phyloP scores from a whole-genome alignment of 1,139 yeast species.

The Geotrichum klebahnii region DNA sequence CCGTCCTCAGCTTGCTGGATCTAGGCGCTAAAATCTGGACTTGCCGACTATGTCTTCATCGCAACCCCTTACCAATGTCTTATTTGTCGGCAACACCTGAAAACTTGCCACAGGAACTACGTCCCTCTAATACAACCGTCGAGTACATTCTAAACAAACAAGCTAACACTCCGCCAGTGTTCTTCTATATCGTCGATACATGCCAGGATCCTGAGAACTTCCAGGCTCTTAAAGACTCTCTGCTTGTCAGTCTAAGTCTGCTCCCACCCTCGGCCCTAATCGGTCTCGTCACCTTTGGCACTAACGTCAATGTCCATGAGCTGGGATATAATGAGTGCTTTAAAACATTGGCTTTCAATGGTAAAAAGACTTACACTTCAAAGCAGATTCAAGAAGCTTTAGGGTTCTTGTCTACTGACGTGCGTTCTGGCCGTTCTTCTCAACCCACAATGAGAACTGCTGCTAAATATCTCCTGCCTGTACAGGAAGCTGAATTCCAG shows the following conservation, averaged over 20 bases:
- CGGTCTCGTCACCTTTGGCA: constrained; percentile 59
- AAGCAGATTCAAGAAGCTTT: constrained; percentile 52
- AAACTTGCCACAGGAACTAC: constrained; percentile 34
- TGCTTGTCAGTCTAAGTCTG: constrained; percentile 51
- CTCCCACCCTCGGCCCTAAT: constrained; percentile 51
- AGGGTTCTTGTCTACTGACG: constrained; percentile 49
- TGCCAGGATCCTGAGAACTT: constrained; percentile 50
- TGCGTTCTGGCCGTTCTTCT: constrained; percentile 28
- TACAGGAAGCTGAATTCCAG: constrained; percentile 52
- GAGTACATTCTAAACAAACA: constrained; percentile 55
- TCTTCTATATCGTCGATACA: constrained; percentile 64
- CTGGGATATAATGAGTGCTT: constrained; percentile 41
- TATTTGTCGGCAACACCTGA: constrained; percentile 29
- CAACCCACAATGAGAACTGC: constrained; percentile 25
- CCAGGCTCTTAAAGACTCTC: constrained; percentile 56
- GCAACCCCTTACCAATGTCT: constrained; percentile 49
- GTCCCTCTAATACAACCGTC: constrained; percentile 50
- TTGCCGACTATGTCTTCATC: constrained; percentile 58
- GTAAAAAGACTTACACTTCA: constrained; percentile 51
- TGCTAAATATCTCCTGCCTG: constrained; percentile 35
- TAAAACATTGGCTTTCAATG: constrained; percentile 51
- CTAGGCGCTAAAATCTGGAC: constrained; percentile 51
- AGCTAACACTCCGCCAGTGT: constrained; percentile 45
- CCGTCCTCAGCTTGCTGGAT: constrained; percentile 36
- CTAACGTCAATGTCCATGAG: constrained; percentile 61